These are phyloP conservation scores for Penicillium sp. DNA, from an alignment of 2,329 filamentous ascomycete species.

Conservation along the genomic window DNA sequence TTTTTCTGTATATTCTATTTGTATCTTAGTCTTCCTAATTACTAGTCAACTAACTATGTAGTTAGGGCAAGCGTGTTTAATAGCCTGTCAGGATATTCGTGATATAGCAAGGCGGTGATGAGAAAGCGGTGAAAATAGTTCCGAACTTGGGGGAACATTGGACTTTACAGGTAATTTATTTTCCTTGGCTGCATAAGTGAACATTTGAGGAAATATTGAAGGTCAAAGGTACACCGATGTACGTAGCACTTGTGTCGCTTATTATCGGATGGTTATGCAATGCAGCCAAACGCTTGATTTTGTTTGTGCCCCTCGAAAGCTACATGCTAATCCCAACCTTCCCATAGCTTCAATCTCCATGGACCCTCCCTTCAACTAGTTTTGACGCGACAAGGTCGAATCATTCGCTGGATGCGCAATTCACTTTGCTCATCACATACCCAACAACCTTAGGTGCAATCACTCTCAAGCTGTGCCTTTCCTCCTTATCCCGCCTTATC, in stretches of 20 bases:
- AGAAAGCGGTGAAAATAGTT: not conserved
- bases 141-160: not conserved
- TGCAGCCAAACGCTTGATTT: not conserved
- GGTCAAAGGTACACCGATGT: not conserved
- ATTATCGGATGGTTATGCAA: conserved; percentile 15
- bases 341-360: conserved; percentile 1
- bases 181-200: not conserved
- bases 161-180: conserved; percentile 3
- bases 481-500: not conserved
- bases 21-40: not conserved
- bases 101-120: not conserved
- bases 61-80: not conserved
- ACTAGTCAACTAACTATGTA: no score
- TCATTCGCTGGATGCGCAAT: not conserved
- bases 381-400: conserved; percentile 7
- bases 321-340: conserved; percentile 1
- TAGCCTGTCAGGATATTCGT: not conserved
- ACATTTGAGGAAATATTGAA: not conserved
- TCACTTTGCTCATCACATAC: not conserved
- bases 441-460: not conserved
- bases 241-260: conserved; percentile 1
- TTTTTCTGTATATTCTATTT: not conserved
- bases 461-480: not conserved
- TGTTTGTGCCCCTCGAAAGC: conserved; percentile 4
- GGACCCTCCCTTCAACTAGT: not conserved